Conservation (phyloP, 495 filamentous ascomycete species). For the Aspergillus asperescens region DNA sequence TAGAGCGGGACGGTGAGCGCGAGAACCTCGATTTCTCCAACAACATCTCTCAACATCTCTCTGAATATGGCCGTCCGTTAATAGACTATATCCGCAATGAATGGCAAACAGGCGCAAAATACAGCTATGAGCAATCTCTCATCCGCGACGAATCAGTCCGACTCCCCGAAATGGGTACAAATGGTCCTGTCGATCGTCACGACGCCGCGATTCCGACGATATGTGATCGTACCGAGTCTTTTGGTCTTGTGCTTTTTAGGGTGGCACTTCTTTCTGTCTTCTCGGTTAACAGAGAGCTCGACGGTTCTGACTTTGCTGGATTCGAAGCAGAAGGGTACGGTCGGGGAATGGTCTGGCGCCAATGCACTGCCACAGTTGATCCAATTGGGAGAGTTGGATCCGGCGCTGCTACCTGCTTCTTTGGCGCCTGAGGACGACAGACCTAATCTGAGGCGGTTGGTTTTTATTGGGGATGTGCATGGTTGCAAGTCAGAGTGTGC, state of each 20-base stretch:
- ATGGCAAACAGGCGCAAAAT: slow-evolving; percentile 35
- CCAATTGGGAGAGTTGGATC: slow-evolving; percentile 26
- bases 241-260: slow-evolving; percentile 31
- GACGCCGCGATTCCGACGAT: slow-evolving; percentile 46
- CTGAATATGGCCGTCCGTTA: slow-evolving; percentile 32
- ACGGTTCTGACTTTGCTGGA: slow-evolving; percentile 35
- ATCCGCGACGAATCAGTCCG: slow-evolving; percentile 16
- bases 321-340: slow-evolving; percentile 25
- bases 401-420: slow-evolving; percentile 14
- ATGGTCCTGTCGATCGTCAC: slow-evolving; percentile 32
- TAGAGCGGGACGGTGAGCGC: background rate
- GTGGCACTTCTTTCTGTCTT: slow-evolving; percentile 41
- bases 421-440: background rate
- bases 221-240: slow-evolving; percentile 38
- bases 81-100: slow-evolving; percentile 44
- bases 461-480: slow-evolving; percentile 88
- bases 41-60: slow-evolving; percentile 17
- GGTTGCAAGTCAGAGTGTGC: slow-evolving; percentile 64
- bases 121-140: slow-evolving; percentile 21
- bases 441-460: slow-evolving; percentile 39
- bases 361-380: slow-evolving; percentile 47
- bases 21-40: slow-evolving; percentile 22
- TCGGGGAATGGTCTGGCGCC: slow-evolving; percentile 42
- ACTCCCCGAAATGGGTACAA: slow-evolving; percentile 25
- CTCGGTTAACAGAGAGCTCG: slow-evolving; percentile 35